phyloP scores from a whole-genome alignment of 768 basidiomycete species.

The Auricularia sp. region DNA sequence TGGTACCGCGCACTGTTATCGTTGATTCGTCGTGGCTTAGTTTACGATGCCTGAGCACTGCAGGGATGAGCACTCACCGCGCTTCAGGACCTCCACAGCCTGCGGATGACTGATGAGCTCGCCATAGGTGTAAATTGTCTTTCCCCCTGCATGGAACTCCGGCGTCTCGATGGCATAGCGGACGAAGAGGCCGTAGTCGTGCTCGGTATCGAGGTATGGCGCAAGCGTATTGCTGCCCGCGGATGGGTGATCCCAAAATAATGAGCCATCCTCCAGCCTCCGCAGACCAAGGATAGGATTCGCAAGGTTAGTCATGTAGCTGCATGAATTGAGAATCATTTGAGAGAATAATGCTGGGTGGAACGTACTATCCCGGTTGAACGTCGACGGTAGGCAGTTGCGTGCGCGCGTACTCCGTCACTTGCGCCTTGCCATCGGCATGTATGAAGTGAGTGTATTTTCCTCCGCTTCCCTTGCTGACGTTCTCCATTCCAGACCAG shows the following conservation, averaged over 20 bases:
- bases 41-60: no score
- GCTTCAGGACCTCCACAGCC: not conserved
- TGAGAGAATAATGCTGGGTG: not conserved
- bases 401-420: not conserved
- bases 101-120: not conserved
- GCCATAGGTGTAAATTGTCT: not conserved
- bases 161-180: conserved; percentile 2
- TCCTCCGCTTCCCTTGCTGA: conserved; percentile 1
- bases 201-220: not conserved
- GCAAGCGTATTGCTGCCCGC: no score
- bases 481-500: conserved; percentile 6
- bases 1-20: not conserved
- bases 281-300: not conserved
- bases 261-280: not conserved
- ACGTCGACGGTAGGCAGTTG: not conserved
- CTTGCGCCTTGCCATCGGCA: conserved; percentile 1
- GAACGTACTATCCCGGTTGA: not conserved
- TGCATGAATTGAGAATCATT: not conserved
- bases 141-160: not conserved
- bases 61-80: not conserved
- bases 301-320: not conserved
- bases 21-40: not conserved
- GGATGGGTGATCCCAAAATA: not conserved
- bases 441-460: conserved; percentile 3
- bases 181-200: conserved; percentile 3